Evolutionary conservation across 805 yeast genomes (phyloP), one percentile per base, ranked within the genome.

Genomic region (Pichia exigua): DNA sequence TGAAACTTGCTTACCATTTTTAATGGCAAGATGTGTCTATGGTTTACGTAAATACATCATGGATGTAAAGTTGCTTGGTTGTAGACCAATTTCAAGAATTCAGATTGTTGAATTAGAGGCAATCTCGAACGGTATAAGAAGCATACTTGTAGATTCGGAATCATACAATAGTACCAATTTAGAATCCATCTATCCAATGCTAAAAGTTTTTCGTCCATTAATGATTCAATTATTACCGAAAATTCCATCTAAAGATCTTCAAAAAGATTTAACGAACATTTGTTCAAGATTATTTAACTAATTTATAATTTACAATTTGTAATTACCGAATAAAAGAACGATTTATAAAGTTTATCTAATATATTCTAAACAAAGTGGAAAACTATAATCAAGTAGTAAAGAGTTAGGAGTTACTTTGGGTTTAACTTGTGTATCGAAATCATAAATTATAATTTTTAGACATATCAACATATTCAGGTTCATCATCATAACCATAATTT

Each of bases 21-120:
- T 87, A 32, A 65, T 79, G 0, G 72, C 81, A 20, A 72, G 96
- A 42, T 68, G 77, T 26, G 79, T 85, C 0, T 73, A 86, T 54
- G 75, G 80, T 0, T 66, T 91, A 44, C 73, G 85, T 50, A 78
- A 85, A 53, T 82, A 79, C 54, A 69, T 86, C 8, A 79, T 84
- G 17, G 90, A 86, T 56, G 77, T 75, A 47, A 76, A 73, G 32
- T 66, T 90, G 13, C 62, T 83, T 7, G 78, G 81, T 38, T 70
- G 65, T 30, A 77, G 77, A 48, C 97, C 97, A 1, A 69, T 86
- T 17, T 78, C 92, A 0, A 73, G 76, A 41, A 65, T 86, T 9
- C 88, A 87, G 57, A 78, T 78, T 49, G 65, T 69, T 7, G 98
- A 91, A 63, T 60, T 90, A n/a, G 55, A 57, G 13, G 59, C 70